These are phyloP conservation scores for Clonostachys rosea DNA, from an alignment of 2,329 filamentous ascomycete genomes.

Conservation along the genomic window DNA sequence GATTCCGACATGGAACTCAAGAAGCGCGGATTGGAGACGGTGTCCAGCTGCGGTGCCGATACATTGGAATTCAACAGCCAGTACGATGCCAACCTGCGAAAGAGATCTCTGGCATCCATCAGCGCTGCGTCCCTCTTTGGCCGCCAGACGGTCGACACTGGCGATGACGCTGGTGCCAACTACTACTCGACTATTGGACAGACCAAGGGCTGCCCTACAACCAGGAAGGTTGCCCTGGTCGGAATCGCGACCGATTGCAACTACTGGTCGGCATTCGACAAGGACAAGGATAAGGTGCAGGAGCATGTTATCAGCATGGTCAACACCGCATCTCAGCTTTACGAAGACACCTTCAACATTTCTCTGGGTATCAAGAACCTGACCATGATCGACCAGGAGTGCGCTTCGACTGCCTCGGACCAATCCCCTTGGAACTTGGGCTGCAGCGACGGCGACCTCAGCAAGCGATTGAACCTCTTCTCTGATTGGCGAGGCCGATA, in stretches of 20 bases:
- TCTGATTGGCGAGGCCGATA: conserved; percentile 80
- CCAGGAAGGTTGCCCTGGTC: conserved; percentile 86
- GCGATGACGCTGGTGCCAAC: conserved; percentile 70
- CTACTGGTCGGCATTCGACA: conserved; percentile 71
- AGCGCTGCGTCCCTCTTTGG: conserved; percentile 66
- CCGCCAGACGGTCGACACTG: conserved; percentile 65
- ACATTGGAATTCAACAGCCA: conserved; percentile 74
- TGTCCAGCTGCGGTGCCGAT: conserved; percentile 67
- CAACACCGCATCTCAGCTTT: conserved; percentile 81
- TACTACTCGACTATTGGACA: conserved; percentile 74
- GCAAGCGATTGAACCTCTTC: conserved; percentile 78
- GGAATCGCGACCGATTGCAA: conserved; percentile 92
- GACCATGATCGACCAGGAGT: conserved; percentile 69
- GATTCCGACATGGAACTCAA: conserved; percentile 3
- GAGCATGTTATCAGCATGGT: conserved; percentile 78
- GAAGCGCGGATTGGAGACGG: conserved; percentile 33
- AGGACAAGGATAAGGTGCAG: conserved; percentile 53
- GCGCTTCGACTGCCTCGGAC: conserved; percentile 62
- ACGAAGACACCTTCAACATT: conserved; percentile 91
- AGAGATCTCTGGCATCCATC: conserved; percentile 45
- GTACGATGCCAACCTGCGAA: conserved; percentile 55
- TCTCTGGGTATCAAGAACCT: conserved; percentile 86
- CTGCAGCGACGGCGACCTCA: conserved; percentile 64
- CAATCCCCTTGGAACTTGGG: conserved; percentile 79
- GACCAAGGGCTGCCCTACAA: conserved; percentile 78